Conservation (phyloP, 306 rosid genomes). For the Nissolia schottii region DNA sequence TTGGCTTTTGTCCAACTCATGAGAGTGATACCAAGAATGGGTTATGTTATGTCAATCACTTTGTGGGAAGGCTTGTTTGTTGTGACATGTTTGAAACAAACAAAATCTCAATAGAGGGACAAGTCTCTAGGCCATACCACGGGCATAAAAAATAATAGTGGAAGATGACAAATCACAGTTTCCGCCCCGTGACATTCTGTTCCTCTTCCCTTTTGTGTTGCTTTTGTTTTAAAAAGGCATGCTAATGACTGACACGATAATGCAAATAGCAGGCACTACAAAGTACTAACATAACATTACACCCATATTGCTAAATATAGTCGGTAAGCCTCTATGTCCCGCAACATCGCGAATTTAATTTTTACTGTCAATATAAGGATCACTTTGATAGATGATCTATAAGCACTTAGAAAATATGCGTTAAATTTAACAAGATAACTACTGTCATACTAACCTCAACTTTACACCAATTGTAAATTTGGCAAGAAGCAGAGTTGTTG, state of each 20-base stretch:
- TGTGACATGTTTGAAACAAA: constrained; percentile 32
- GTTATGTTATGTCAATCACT: constrained; percentile 19
- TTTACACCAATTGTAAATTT: not conserved
- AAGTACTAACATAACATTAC: not conserved
- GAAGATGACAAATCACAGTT: constrained; percentile 58
- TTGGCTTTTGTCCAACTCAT: constrained; percentile 19
- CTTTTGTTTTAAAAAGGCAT: constrained; percentile 12
- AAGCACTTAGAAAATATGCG: too few species aligned
- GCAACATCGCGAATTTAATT: too few species aligned
- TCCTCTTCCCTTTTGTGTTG: constrained; percentile 9
- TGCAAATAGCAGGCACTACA: not conserved
- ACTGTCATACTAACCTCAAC: too few species aligned
- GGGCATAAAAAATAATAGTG: constrained; percentile 6
- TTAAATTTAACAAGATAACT: too few species aligned
- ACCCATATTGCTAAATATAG: too few species aligned
- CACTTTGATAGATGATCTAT: too few species aligned
- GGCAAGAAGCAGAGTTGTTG: not conserved
- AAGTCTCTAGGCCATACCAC: not conserved
- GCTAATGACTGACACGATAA: constrained; percentile 12
- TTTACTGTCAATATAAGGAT: too few species aligned
- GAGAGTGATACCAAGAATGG: constrained; percentile 2
- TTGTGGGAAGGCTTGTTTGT: constrained; percentile 25
- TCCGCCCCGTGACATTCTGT: constrained; percentile 65
- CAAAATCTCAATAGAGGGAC: constrained; percentile 27
- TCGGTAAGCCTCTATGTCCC: too few species aligned